Evolutionary conservation across 805 yeast species (phyloP), one percentile per base, ranked within the genome.

Genomic region (Candida bentonensis): DNA sequence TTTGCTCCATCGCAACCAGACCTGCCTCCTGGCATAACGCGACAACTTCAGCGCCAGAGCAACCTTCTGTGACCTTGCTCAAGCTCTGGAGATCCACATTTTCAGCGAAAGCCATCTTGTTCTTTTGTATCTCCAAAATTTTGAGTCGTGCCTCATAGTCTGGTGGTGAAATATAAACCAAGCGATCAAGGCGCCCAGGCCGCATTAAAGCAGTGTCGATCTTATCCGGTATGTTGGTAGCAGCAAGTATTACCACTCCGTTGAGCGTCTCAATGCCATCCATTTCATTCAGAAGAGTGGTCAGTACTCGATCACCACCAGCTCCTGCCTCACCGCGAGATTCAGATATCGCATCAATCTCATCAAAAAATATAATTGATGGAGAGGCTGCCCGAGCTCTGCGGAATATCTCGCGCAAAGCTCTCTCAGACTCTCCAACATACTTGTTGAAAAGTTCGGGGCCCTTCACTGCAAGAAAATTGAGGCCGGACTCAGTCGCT

Each of bases 21-120:
- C 98, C 98, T 0, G 97, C 96, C 61, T 89, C 96, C 60, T 88
- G 97, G 54, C 96, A 85, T 20, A 89, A 60, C 20, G 87, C 69
- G 0, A 88, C 94, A 30, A 92, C 84, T 61, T 92, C 98, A 0
- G 97, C 96, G 28, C 99, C 99, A 0, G 96, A 87, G 56, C 94
- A 87, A 0, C 98, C 97, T 0, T 82, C 89, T 0, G 96, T 83
- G 3, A 64, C 54, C 1, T 53, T 60, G 0, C 94, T 87, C 9
- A 85, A 62, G 7, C 59, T 63, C 1, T 65, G 65, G 21, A 84
- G 59, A 15, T 72, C 72, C 2, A 73, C 74, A 17, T 67, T 70
- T 0, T 66, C 63, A 11, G 62, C 66, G 15, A 82, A 53, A 7
- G 74, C 60, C 73, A 92, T 89, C 42, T 76, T 75, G 33, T 62